A percentile compares a stretch with the other conserved stretches of the same genome.
Conservation (phyloP, 2,329 filamentous ascomycete genomes). For the Ascochyta rabiei region DNA sequence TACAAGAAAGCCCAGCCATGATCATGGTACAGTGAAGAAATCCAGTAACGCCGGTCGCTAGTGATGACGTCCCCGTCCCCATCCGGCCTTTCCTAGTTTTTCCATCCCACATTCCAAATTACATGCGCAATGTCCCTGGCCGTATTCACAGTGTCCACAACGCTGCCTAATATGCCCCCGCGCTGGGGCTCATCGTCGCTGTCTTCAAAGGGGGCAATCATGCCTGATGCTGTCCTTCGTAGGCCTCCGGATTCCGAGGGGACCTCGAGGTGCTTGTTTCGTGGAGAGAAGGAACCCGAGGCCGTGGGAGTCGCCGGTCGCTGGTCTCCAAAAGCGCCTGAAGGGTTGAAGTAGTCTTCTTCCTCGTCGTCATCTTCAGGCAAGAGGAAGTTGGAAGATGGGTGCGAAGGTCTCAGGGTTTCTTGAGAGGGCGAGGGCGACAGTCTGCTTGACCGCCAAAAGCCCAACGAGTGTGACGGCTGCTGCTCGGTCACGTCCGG, state of each 20-base stretch:
- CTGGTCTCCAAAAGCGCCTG: constrained; percentile 43
- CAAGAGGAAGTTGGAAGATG: constrained; percentile 69
- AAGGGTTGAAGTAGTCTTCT: constrained; percentile 55
- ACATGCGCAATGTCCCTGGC: constrained; percentile 69
- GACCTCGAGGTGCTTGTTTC: constrained; percentile 23
- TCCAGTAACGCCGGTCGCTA: constrained; percentile 33
- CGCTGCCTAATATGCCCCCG: constrained; percentile 73
- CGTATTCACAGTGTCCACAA: constrained; percentile 78
- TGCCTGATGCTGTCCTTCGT: constrained; percentile 80
- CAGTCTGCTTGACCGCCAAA: constrained; percentile 54
- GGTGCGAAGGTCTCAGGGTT: constrained; percentile 74
- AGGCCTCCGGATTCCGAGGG: constrained; percentile 58
- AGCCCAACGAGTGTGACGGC: constrained; percentile 50
- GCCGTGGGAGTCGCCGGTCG: constrained; percentile 45
- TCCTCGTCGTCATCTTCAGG: constrained; percentile 61
- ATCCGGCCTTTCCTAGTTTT: constrained; percentile 43
- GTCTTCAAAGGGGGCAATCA: constrained; percentile 89
- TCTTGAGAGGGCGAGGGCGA: constrained; percentile 83
- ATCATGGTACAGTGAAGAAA: constrained; percentile 25
- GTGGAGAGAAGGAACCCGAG: constrained; percentile 32
- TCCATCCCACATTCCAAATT: constrained; percentile 71
- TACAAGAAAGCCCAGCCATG: constrained; percentile 24
- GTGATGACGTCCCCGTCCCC: constrained; percentile 19
- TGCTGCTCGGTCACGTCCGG: constrained; percentile 67
- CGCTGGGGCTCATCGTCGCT: constrained; percentile 65